Conservation (phyloP, 148 eudicot genomes). For the Pharnaceum exiguum region DNA sequence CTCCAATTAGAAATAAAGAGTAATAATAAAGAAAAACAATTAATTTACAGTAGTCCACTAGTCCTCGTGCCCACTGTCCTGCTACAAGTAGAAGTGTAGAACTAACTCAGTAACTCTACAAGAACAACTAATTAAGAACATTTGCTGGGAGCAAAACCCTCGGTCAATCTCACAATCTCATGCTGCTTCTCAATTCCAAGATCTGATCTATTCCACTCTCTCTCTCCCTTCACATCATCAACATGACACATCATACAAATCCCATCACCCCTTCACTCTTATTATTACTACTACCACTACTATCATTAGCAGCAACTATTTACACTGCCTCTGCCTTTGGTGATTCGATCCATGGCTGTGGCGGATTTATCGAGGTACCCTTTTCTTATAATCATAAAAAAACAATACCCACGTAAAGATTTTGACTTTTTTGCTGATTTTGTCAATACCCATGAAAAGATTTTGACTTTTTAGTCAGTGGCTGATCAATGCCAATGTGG, state of each 20-base stretch:
- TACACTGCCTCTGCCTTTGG: conserved; percentile 29
- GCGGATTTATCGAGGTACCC: conserved; percentile 86
- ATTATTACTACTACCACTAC: too few relatives aligned
- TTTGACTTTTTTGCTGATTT: neutral
- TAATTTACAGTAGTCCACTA: too few relatives aligned
- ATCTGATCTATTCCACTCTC: conserved; percentile 12
- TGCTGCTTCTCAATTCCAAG: conserved; percentile 5
- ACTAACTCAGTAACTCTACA: too few relatives aligned
- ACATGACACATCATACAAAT: conserved; percentile 8
- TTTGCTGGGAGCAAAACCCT: conserved; percentile 2
- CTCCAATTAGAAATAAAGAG: too few relatives aligned
- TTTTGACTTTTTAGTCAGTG: neutral
- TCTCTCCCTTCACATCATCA: neutral
- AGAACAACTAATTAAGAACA: too few relatives aligned
- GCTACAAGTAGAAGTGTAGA: too few relatives aligned
- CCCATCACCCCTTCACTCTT: conserved; percentile 3
- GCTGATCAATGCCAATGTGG: too few relatives aligned
- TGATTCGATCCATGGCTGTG: conserved; percentile 92
- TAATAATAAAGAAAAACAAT: too few relatives aligned
- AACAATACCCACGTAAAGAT: neutral
- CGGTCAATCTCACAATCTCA: conserved; percentile 4
- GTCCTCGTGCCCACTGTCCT: too few relatives aligned
- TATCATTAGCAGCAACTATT: too few relatives aligned
- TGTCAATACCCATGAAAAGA: neutral
- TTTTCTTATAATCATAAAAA: too few relatives aligned